phyloP scores from a whole-genome alignment of 1,284 basidiomycete species.

The Ganoderma leucocontextum region DNA sequence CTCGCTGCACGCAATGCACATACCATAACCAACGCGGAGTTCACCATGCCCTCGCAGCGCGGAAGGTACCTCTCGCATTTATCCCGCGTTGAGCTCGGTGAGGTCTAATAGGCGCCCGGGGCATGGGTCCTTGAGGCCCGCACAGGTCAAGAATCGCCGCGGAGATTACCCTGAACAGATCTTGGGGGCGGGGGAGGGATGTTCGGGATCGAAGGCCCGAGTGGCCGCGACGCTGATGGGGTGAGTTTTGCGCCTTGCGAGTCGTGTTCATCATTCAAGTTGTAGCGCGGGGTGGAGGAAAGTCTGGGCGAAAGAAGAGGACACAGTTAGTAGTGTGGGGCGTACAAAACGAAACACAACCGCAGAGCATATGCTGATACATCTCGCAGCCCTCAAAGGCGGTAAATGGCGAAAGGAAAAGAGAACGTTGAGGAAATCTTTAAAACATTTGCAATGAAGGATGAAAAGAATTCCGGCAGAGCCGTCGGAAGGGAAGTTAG shows the following conservation, averaged over 20 bases:
- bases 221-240: conserved; percentile 54
- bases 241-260: conserved; percentile 64
- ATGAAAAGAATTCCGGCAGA: conserved; percentile 54
- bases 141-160: conserved; percentile 45
- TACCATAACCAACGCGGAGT: conserved; percentile 61
- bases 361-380: conserved; percentile 11
- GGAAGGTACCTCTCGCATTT: too few relatives aligned
- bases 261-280: conserved; percentile 67
- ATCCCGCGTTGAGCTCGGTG: conserved; percentile 65
- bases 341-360: not conserved
- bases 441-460: conserved; percentile 58
- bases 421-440: conserved; percentile 54
- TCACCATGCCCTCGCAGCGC: conserved; percentile 51
- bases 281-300: conserved; percentile 57
- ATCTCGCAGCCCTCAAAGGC: conserved; percentile 37
- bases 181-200: conserved; percentile 46
- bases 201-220: conserved; percentile 52
- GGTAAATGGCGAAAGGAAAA: conserved; percentile 51
- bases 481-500: conserved; percentile 61
- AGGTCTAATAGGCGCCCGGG: conserved; percentile 60
- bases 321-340: conserved; percentile 47
- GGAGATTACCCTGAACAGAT: conserved; percentile 56
- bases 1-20: conserved; percentile 69
- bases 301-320: conserved; percentile 62
- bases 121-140: conserved; percentile 55